Evolutionary conservation across 2,329 filamentous ascomycete species (phyloP).

Genomic region (Fusarium agapanthi): DNA sequence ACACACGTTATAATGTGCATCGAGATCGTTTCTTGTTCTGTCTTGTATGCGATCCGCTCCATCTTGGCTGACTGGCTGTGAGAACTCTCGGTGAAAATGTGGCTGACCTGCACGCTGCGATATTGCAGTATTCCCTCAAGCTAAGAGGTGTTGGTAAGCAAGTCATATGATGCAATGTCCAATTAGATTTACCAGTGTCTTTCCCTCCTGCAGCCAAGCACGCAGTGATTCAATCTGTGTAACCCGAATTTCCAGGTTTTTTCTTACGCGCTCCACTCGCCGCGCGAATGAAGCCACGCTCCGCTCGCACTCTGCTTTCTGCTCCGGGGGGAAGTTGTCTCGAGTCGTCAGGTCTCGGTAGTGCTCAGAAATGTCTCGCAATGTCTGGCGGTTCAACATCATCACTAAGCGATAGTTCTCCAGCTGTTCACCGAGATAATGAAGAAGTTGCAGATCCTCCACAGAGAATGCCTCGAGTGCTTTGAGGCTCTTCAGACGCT

Average conservation of each 20-base stretch:
- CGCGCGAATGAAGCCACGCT: neutral
- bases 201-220: neutral
- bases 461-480: slow-evolving; percentile 9
- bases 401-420: slow-evolving; percentile 12
- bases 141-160: too few relatives aligned
- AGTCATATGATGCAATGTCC: too few relatives aligned
- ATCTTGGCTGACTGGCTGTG: neutral
- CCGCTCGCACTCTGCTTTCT: too few relatives aligned
- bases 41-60: slow-evolving; percentile 56
- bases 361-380: slow-evolving; percentile 9
- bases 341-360: neutral
- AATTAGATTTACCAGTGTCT: neutral
- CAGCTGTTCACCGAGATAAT: slow-evolving; percentile 2
- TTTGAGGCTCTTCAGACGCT: neutral
- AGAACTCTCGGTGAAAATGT: neutral
- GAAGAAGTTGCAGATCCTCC: neutral
- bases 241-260: slow-evolving; percentile 1
- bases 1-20: neutral
- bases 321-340: too few relatives aligned
- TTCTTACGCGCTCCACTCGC: slow-evolving; percentile 9
- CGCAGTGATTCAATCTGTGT: slow-evolving; percentile 10
- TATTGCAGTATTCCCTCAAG: neutral
- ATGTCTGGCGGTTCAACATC: neutral
- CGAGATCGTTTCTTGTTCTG: slow-evolving; percentile 40
- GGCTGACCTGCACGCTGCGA: neutral